These are phyloP conservation scores for Eucalyptus globulus DNA, from an alignment of 345 rosid genomes.

Conservation along the genomic window DNA sequence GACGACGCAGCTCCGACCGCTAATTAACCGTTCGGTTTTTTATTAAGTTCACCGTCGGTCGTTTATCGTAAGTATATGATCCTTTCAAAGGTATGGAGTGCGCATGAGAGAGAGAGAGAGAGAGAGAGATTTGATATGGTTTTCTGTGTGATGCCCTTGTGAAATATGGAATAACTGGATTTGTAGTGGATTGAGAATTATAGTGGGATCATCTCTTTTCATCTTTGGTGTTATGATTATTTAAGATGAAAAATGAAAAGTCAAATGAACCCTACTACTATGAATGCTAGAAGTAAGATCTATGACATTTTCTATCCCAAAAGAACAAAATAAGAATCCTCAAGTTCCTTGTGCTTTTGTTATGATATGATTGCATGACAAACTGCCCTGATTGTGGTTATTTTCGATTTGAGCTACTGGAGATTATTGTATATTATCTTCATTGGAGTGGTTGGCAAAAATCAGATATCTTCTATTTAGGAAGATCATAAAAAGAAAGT, in stretches of 20 bases:
- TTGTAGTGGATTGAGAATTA: not conserved
- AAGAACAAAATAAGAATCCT: too few relatives aligned
- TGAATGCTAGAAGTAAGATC: not conserved
- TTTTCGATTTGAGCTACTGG: rapidly evolving
- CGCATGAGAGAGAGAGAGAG: not conserved
- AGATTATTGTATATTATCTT: not conserved
- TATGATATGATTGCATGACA: rapidly evolving
- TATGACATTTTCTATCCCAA: not conserved
- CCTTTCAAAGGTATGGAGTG: not conserved
- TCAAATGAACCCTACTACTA: not conserved
- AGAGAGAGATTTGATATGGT: not conserved
- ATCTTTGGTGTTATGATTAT: not conserved
- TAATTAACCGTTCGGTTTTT: not conserved
- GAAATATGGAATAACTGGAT: not conserved
- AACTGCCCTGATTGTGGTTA: not conserved
- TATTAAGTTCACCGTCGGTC: not conserved
- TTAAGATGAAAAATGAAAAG: not conserved
- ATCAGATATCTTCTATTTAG: not conserved
- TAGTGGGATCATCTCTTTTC: not conserved
- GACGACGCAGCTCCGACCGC: not conserved
- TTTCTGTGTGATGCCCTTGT: not conserved
- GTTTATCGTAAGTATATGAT: not conserved
- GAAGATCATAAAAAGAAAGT: not conserved
- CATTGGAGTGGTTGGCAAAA: not conserved
- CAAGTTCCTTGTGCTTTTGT: not conserved